A percentile compares a stretch with the other conserved stretches of the same genome.
These are phyloP conservation scores for Salvia splendens DNA, from an alignment of 257 asterid genomes.

Conservation along the genomic window DNA sequence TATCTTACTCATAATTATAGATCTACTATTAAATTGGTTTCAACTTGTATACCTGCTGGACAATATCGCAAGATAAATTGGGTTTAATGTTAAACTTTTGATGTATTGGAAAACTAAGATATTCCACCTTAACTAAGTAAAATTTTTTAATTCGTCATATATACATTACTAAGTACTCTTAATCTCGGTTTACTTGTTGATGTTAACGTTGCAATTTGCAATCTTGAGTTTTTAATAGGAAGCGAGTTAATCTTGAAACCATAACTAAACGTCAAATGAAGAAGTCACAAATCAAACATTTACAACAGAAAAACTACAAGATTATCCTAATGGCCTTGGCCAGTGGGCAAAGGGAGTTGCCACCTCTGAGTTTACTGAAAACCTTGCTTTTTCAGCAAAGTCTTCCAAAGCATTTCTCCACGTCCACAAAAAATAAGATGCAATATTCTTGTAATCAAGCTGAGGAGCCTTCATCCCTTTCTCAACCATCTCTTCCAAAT, in stretches of 20 bases:
- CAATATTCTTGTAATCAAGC: constrained; percentile 63
- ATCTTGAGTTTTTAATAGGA: no score
- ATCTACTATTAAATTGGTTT: background rate
- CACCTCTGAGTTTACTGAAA: constrained; percentile 60
- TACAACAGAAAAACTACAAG: background rate
- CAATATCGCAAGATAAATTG: no score
- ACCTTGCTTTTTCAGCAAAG: constrained; percentile 58
- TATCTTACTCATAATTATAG: background rate
- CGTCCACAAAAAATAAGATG: constrained; percentile 59
- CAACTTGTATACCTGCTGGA: background rate
- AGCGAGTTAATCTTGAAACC: no score
- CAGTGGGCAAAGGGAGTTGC: constrained; percentile 52
- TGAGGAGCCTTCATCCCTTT: constrained; percentile 90
- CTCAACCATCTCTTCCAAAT: constrained; percentile 78
- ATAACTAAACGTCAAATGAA: background rate
- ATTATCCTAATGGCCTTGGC: constrained; percentile 55
- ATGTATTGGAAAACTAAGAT: no score
- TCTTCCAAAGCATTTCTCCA: constrained; percentile 53
- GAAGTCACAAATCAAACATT: background rate
- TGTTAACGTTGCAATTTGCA: no score
- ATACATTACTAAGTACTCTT: no score
- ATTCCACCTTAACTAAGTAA: no score
- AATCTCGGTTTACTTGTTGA: no score
- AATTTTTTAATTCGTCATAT: no score
- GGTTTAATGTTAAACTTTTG: no score